Conservation (phyloP, 805 yeast species). For the Wickerhamomyces xylosicus region DNA sequence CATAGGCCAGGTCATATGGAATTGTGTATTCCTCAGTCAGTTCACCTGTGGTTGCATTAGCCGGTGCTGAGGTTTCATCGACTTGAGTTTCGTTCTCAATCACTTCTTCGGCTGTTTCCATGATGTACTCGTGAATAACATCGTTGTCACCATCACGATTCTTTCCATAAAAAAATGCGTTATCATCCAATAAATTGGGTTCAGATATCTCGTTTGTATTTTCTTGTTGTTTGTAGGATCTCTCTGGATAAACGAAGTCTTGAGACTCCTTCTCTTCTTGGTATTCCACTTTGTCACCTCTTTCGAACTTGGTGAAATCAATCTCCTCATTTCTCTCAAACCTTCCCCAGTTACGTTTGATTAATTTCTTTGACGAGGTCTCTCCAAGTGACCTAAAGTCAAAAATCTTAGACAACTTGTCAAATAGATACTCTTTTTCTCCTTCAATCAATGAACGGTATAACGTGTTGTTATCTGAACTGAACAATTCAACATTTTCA, state of each 20-base stretch:
- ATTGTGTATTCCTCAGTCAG: not conserved
- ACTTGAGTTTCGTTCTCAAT: not conserved
- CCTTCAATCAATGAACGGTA: conserved; percentile 12
- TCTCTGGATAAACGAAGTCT: not conserved
- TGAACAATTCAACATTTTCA: conserved; percentile 7
- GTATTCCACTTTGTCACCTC: not conserved
- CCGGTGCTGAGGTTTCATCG: no score
- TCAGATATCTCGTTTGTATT: not conserved
- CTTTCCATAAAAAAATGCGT: not conserved
- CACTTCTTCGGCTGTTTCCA: not conserved
- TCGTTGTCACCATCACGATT: conserved; percentile 1
- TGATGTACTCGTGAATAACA: conserved; percentile 1
- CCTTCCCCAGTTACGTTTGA: not conserved
- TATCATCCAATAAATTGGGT: not conserved
- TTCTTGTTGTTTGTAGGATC: not conserved
- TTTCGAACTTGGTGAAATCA: not conserved
- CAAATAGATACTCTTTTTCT: conserved; percentile 10
- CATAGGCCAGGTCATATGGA: not conserved
- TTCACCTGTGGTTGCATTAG: not conserved
- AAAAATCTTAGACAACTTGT: conserved; percentile 6
- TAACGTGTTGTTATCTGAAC: conserved; percentile 9
- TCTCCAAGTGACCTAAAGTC: conserved; percentile 4
- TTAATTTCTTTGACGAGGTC: not conserved
- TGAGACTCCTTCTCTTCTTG: not conserved
- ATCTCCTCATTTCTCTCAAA: not conserved